Base-by-base conservation (phyloP, 495 filamentous ascomycete genomes). In the Saxophila tyrrhenica region DNA sequence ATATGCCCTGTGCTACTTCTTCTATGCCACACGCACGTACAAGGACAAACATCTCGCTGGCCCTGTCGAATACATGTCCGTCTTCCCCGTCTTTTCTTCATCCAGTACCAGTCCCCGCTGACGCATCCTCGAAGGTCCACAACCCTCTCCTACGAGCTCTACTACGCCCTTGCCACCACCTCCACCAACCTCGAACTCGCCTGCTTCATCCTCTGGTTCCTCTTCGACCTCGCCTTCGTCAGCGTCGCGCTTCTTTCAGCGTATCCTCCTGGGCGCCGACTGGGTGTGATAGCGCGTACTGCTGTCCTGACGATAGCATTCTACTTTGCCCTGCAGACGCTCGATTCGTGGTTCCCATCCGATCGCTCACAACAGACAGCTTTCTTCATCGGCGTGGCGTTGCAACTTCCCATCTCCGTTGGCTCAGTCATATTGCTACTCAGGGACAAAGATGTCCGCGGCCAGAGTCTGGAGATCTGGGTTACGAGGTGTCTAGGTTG, bases 1-100 rank as follows among this genome's bases (percentile, higher is more conserved):
- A 35, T 35, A 35, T 13, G 58, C 48, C 3, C 58, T 61, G 1
- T 61, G 58, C 54, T 61, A 61, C 45, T 25, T 58, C 11, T 58
- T 58, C 55, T 61, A 61, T 55, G 52, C 52, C 41, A 50, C 38
- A 2, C 29, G 55, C 2, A 57, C 58, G 1, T 43, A 45, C 39
- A 53, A 35, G 25, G 59, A 62, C 48, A 44, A 54, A 19, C 2
- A 2, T 19, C 5, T 48, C 21, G 56, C 59, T 17, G 59, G 55
- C 16, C 22, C 19, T 3, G 25, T 61, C 43, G 41, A 53, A 39
- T 44, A 58, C 25, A 16, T 61, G 48, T 53, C 20, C 25, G 44
- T 25, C n/a, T n/a, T 17, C 20, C 42, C 42, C 42, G 35, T 39
- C 35, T 39, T 39, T 39, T 8, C 35, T 39, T 39, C 9, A 39